phyloP scores from a whole-genome alignment of 805 yeast species.

The Suhomyces sp. region DNA sequence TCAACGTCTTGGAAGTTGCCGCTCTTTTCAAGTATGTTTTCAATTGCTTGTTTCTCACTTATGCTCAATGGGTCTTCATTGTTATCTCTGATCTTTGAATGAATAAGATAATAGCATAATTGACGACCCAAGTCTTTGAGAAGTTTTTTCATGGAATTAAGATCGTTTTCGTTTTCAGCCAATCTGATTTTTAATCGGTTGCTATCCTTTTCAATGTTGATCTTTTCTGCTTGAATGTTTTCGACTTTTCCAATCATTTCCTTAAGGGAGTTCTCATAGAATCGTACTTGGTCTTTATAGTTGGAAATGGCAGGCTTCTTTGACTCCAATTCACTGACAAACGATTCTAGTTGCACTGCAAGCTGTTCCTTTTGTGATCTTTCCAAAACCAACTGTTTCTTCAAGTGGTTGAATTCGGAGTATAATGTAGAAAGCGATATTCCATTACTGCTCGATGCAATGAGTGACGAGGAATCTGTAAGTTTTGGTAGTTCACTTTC shows the following conservation, averaged over 20 bases:
- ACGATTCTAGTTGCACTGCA: constrained; percentile 65
- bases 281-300: constrained; percentile 56
- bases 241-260: constrained; percentile 54
- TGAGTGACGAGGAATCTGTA: constrained; percentile 55
- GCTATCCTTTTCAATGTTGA: constrained; percentile 39
- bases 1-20: constrained; percentile 22
- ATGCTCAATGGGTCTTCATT: constrained; percentile 60
- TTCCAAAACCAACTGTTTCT: constrained; percentile 66
- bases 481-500: constrained; percentile 42
- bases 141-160: constrained; percentile 50
- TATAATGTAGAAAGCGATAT: constrained; percentile 65
- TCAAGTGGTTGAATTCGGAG: constrained; percentile 60
- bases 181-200: constrained; percentile 29
- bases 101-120: constrained; percentile 69
- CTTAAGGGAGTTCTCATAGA: constrained; percentile 53
- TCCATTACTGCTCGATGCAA: constrained; percentile 38
- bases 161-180: constrained; percentile 46
- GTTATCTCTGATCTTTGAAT: constrained; percentile 54
- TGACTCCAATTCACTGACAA: constrained; percentile 72
- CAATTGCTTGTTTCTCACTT: constrained; percentile 64
- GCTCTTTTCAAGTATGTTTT: constrained; percentile 45
- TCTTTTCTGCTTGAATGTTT: constrained; percentile 48
- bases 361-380: constrained; percentile 67
- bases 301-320: constrained; percentile 73
- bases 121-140: constrained; percentile 78